These are phyloP conservation scores for Lactarius evosmus DNA, from an alignment of 768 basidiomycete genomes.

Conservation along the genomic window DNA sequence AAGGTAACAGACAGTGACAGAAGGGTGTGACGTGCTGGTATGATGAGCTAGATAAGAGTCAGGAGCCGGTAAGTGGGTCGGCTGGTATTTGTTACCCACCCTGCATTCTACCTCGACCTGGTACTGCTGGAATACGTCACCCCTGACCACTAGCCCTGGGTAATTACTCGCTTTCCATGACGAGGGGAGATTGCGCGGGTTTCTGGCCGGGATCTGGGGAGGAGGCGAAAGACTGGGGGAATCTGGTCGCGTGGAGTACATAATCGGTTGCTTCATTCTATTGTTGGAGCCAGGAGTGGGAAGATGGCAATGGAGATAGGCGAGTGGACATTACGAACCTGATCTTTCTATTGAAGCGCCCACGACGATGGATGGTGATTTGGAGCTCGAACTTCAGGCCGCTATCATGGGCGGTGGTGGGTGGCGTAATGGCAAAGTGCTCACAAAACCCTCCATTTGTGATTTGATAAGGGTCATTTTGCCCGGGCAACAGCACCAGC, in stretches of 20 bases:
- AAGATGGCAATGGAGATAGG: not conserved
- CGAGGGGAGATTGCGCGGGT: not conserved
- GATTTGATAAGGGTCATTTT: not conserved
- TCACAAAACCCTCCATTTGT: not conserved
- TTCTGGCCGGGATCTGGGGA: not conserved
- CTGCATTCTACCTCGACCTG: constrained; percentile 21
- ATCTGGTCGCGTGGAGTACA: constrained; percentile 1
- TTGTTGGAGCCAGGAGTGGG: not conserved
- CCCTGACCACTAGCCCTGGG: constrained; percentile 12
- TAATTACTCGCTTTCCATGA: constrained; percentile 10
- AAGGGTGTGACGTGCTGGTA: constrained; percentile 2
- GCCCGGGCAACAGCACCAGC: not conserved
- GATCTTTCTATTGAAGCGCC: constrained; percentile 2
- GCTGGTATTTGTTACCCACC: not conserved
- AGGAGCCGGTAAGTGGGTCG: not conserved
- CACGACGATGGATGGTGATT: constrained; percentile 17
- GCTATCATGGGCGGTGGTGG: not conserved
- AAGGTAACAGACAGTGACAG: not conserved
- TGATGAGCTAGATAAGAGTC: constrained; percentile 4
- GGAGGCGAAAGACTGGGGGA: not conserved
- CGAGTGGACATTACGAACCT: constrained; percentile 12
- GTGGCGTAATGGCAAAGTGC: constrained; percentile 11
- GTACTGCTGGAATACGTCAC: constrained; percentile 4
- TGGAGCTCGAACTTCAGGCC: constrained; percentile 4
- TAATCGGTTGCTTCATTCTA: constrained; percentile 5